These are phyloP conservation scores for Huiozyma sinensis DNA, from an alignment of 805 yeast genomes.

Conservation along the genomic window DNA sequence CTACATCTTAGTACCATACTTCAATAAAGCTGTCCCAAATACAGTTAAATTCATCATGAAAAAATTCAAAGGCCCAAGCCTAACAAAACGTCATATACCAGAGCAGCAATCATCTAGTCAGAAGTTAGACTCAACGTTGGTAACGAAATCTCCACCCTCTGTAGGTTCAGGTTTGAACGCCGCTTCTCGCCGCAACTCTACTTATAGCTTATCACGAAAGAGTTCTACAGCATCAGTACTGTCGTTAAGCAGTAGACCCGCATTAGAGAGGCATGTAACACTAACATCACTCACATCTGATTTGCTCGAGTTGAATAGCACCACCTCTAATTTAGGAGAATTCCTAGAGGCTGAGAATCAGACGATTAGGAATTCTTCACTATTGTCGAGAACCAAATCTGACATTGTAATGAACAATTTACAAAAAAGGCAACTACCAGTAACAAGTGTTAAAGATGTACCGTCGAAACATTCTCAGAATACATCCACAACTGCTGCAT, in stretches of 20 bases:
- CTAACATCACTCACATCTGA: conserved; percentile 3
- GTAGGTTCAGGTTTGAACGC: not conserved
- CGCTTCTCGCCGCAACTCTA: not conserved
- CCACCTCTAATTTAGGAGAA: conserved; percentile 20
- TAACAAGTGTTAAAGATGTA: conserved; percentile 10
- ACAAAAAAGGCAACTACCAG: conserved; percentile 23
- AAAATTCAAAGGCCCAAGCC: conserved; percentile 38
- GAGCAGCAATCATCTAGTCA: not conserved
- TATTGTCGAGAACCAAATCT: conserved; percentile 20
- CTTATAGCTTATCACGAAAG: not conserved
- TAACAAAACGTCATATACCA: conserved; percentile 13
- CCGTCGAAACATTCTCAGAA: too few relatives aligned
- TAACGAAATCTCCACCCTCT: not conserved
- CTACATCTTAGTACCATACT: conserved; percentile 45
- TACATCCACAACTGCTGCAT: too few relatives aligned
- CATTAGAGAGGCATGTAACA: conserved; percentile 1
- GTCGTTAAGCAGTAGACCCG: conserved; percentile 1
- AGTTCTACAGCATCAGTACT: not conserved
- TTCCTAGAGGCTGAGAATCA: conserved; percentile 15
- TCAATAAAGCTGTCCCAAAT: conserved; percentile 37
- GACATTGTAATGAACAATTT: conserved; percentile 21
- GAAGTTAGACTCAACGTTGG: not conserved
- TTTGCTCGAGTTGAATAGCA: conserved; percentile 6
- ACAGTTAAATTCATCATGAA: conserved; percentile 36
- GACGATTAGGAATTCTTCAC: conserved; percentile 8